Percentiles rank a stretch among this genome's conserved stretches.
phyloP scores from a whole-genome alignment of 2,329 filamentous ascomycete species.

The Tricladium varicosporioides region DNA sequence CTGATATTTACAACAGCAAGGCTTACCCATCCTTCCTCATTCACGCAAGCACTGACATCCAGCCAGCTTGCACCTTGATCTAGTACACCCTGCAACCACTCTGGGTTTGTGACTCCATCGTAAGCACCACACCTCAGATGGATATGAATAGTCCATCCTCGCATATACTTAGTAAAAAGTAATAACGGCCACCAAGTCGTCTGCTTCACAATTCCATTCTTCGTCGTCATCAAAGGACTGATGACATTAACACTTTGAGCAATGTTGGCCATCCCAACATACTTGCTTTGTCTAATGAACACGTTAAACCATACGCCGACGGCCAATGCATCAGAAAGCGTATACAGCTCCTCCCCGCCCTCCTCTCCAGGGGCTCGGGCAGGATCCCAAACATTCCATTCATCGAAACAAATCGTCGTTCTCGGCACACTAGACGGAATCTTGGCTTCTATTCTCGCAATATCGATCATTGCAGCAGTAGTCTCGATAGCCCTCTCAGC shows the following conservation, averaged over 20 bases:
- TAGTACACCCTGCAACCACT: conserved; percentile 62
- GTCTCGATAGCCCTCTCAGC: conserved; percentile 66
- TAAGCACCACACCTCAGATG: conserved; percentile 65
- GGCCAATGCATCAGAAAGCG: conserved; percentile 61
- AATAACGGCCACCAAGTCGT: conserved; percentile 64
- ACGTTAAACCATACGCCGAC: conserved; percentile 63
- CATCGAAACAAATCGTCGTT: conserved; percentile 66
- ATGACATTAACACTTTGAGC: conserved; percentile 70
- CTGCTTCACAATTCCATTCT: conserved; percentile 57
- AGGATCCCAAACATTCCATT: conserved; percentile 71
- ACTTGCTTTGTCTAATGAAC: conserved; percentile 60
- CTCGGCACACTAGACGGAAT: conserved; percentile 32
- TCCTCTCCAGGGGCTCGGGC: conserved; percentile 58
- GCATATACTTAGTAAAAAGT: conserved; percentile 67
- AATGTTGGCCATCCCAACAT: conserved; percentile 65
- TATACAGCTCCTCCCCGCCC: conserved; percentile 63
- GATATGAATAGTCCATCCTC: conserved; percentile 64
- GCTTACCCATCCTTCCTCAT: conserved; percentile 57
- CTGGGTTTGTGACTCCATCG: conserved; percentile 62
- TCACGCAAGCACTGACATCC: conserved; percentile 62
- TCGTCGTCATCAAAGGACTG: conserved; percentile 61
- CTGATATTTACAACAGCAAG: conserved; percentile 73
- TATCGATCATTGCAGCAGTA: conserved; percentile 57
- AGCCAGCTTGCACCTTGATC: conserved; percentile 65
- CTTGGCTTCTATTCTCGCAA: conserved; percentile 59